Evolutionary conservation across 768 basidiomycete species (phyloP).

Genomic region (Tephrocybe sp.): DNA sequence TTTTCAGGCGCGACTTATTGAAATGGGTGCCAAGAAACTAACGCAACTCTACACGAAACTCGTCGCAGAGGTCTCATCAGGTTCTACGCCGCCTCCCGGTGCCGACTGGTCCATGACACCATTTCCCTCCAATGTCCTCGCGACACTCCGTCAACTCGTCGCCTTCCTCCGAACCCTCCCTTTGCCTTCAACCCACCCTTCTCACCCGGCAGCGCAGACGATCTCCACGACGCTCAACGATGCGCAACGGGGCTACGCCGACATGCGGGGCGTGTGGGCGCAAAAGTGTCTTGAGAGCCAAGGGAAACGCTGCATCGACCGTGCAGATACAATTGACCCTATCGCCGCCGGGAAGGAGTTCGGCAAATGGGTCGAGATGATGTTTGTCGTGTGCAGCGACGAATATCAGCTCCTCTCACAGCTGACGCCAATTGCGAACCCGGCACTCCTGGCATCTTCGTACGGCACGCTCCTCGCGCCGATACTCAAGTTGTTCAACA

Average conservation of each 20-base stretch:
- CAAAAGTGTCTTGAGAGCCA: constrained; percentile 73
- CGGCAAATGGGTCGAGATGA: constrained; percentile 64
- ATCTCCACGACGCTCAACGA: constrained; percentile 71
- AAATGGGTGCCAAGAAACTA: constrained; percentile 82
- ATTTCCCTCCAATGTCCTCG: constrained; percentile 54
- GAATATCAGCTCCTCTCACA: constrained; percentile 68
- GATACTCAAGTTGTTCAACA: constrained; percentile 62
- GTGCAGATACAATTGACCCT: constrained; percentile 68
- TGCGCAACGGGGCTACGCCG: constrained; percentile 80
- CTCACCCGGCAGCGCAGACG: constrained; percentile 69
- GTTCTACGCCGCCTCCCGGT: constrained; percentile 63
- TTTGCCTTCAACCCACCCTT: constrained; percentile 77
- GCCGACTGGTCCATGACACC: constrained; percentile 52
- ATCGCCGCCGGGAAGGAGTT: constrained; percentile 70
- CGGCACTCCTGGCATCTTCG: constrained; percentile 52
- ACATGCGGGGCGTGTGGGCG: constrained; percentile 83
- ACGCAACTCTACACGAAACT: constrained; percentile 82
- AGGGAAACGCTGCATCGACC: constrained; percentile 66
- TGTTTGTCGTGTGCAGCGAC: constrained; percentile 67
- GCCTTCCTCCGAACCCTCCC: constrained; percentile 71
- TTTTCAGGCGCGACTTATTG: constrained; percentile 64
- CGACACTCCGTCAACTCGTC: constrained; percentile 63
- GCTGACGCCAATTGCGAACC: constrained; percentile 58
- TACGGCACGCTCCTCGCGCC: constrained; percentile 65
- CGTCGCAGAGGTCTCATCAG: constrained; percentile 84